Base-by-base conservation (phyloP, 768 basidiomycete genomes). In the Pulveroboletus sp. region DNA sequence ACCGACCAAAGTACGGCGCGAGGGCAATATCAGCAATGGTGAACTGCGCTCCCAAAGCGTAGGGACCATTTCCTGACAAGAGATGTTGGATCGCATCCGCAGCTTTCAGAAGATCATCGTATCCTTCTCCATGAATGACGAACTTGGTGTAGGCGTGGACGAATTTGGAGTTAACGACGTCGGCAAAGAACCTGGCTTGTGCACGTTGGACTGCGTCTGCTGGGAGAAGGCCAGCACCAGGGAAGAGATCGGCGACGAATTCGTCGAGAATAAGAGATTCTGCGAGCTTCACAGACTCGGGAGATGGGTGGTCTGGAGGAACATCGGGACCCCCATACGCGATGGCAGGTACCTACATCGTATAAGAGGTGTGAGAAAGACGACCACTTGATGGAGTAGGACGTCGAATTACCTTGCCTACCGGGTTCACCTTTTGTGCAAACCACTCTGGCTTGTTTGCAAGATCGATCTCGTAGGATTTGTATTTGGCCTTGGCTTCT, bases 371-470 rank as follows among this genome's bases (percentile, higher is more conserved):
- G 13, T 35, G 14, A 38, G 20, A 6, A 36, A n/a, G 16, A 14
- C n/a, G 12, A 19, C n/a, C n/a, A n/a, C 21, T 46, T n/a, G 9
- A 27, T 21, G 6, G 12, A 5, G n/a, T 16, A 11, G 11, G 6
- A 19, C 5, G n/a, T 29, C 7, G 3, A 16, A 16, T 14, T 56
- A 82, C 84, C 75, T 85, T 86, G 68, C 78, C 77, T 1, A 76
- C 82, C 1, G 79, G 80, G 65, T 87, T 87, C 33, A 87, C 76
- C 50, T 80, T 75, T 0, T 76, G 73, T 0, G 77, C 77, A 59
- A 83, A 85, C 84, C 84, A 85, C 42, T 76, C 79, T 1, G 84
- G 84, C 67, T 87, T 87, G 69, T 82, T 81, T 54, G 49, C 41
- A 12, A 87, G 65, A 55, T 85, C 81, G 40, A 87, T 77, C 53